These are phyloP conservation scores for Aspergillus pseudoterreus DNA, from an alignment of 2,329 filamentous ascomycete genomes.

Conservation along the genomic window DNA sequence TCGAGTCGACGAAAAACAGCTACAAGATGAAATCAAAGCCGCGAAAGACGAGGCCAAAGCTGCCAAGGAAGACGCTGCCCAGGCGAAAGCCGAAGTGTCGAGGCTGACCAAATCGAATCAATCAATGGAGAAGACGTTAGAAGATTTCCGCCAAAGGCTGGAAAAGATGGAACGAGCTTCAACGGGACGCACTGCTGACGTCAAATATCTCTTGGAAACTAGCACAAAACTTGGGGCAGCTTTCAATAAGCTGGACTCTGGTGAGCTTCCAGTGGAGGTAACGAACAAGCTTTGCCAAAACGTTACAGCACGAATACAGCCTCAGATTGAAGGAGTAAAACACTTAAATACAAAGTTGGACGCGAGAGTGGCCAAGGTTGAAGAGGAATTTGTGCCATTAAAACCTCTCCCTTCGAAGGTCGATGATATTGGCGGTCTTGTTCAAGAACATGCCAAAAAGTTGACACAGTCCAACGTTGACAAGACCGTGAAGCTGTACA, in stretches of 20 bases:
- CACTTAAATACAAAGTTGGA: too few species aligned
- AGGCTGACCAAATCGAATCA: neutral
- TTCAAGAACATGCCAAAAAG: neutral
- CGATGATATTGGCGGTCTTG: neutral
- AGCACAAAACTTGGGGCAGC: neutral
- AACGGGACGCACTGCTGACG: neutral
- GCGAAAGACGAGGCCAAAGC: constrained; percentile 2
- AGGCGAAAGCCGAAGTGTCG: neutral
- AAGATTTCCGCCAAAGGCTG: constrained; percentile 9
- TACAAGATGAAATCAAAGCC: constrained; percentile 14
- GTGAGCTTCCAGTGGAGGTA: too few species aligned
- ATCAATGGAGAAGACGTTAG: constrained; percentile 1
- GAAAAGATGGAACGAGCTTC: constrained; percentile 11
- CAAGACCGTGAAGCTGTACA: constrained; percentile 3
- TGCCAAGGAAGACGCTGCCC: constrained; percentile 3
- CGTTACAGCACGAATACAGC: neutral
- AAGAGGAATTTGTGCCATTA: neutral
- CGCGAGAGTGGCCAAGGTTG: too few species aligned
- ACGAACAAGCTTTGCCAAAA: too few species aligned
- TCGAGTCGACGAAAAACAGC: constrained; percentile 3
- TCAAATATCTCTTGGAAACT: neutral
- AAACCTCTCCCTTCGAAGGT: neutral
- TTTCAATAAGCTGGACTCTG: neutral
- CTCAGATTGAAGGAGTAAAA: neutral
- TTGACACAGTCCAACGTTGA: neutral